A percentile compares a stretch with the other conserved stretches of the same genome.
phyloP scores from a whole-genome alignment of 129 eudicot genomes.

The carrot (Daucus carota) region DH1_v3.0 NC_030386.2:36258001-36258500 shows the following conservation, averaged over 20 bases:
- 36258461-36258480: not conserved
- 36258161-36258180: slow-evolving; percentile 66
- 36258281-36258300: not conserved
- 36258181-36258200: not conserved
- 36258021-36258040: slow-evolving; percentile 65
- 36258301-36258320: not conserved
- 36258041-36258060: slow-evolving; percentile 50
- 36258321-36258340: not conserved
- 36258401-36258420: not conserved
- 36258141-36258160: slow-evolving; percentile 52
- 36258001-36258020: slow-evolving; percentile 11
- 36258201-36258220: not conserved
- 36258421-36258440: too few species aligned
- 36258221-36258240: not conserved
- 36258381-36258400: not conserved
- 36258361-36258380: too few species aligned
- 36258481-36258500: not conserved
- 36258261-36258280: slow-evolving; percentile 25
- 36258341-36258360: not conserved
- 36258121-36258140: slow-evolving; percentile 51
- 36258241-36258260: slow-evolving; percentile 3
- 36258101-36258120: slow-evolving; percentile 80
- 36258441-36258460: not conserved
- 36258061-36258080: slow-evolving; percentile 10
- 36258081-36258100: slow-evolving; percentile 49